Base-by-base conservation (phyloP, 192 early-diverging fungal genomes). In the Dispira simplex region DNA sequence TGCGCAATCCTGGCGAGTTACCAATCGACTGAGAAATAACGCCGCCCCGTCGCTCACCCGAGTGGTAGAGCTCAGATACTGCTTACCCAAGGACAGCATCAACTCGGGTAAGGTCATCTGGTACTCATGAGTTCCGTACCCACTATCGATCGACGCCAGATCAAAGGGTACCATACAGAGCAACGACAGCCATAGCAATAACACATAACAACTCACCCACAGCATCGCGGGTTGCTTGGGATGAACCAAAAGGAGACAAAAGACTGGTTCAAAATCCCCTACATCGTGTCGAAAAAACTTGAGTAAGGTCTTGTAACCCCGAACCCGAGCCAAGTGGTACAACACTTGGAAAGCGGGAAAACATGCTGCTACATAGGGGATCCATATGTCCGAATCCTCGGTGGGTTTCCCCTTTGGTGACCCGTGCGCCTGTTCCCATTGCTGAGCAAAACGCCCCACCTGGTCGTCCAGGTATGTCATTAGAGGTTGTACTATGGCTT, bases 141-240 rank as follows among this genome's bases (percentile, higher is more conserved):
- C 77, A 64, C 90, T 91, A 69, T 96, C 96, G 21, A 98, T 81
- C 16, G 73, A 85, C 63, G 77, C 81, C 13, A 99, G 75, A 68
- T 98, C 93, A 71, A 99, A 99, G 6, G 97, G 97, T 43, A 95
- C 83, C 89, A 95, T 95, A 55, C 82, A 83, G 69, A 97, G 78
- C n/a, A 97, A 79, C 11, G 94, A 95, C 14, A 98, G 74, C 93
- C 95, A 97, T 13, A 99, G 79, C 23, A 95, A 67, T 16, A 88
- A 72, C 16, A 93, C 71, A 64, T 90, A 98, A 14, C 90, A 81
- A 1, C 80, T 79, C 26, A 86, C 83, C 96, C 96, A 99, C 25
- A 54, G 52, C 23, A 68, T 54, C 46, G 66, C 62, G 21, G 26
- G 46, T 69, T 75, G 69, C 20, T 9, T 44, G 18, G 49, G 70